These are phyloP conservation scores for Batrachochytrium dendrobatidis DNA, from an alignment of 371 early-diverging fungal genomes.

Conservation along the genomic window DNA sequence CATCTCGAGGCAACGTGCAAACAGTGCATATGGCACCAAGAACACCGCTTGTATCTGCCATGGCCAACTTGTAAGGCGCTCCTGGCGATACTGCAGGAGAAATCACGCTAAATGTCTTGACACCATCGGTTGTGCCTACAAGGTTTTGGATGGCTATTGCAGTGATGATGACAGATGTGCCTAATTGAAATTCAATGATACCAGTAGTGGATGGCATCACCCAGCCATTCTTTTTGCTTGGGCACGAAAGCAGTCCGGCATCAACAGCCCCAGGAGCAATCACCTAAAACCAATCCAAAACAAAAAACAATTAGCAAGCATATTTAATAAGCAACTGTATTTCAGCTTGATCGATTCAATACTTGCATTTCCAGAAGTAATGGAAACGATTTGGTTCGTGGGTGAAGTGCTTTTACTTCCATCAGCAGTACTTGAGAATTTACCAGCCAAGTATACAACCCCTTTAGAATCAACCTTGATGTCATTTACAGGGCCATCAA, in stretches of 20 bases:
- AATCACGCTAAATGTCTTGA: not conserved
- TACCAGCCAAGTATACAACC: not conserved
- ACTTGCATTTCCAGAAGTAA: not conserved
- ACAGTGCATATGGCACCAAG: not conserved
- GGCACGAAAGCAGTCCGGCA: not conserved
- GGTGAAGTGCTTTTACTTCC: not conserved
- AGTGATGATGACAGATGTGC: not conserved
- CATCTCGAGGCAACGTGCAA: not conserved
- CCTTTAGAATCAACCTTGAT: not conserved
- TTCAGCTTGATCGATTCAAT: no score
- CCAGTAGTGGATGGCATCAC: not conserved
- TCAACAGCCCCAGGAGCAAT: not conserved
- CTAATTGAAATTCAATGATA: not conserved
- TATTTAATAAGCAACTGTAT: not conserved
- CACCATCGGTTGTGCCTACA: not conserved
- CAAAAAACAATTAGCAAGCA: not conserved
- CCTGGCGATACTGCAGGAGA: not conserved
- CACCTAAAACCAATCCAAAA: no score
- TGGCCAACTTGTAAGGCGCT: not conserved
- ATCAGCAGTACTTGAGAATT: not conserved
- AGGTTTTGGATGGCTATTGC: not conserved
- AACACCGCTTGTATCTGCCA: not conserved
- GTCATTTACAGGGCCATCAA: not conserved
- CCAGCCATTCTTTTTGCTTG: constrained; percentile 1
- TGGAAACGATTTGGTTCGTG: not conserved